Evolutionary conservation across 495 filamentous ascomycete species (phyloP).

Genomic region (Annulohypoxylon nitens): DNA sequence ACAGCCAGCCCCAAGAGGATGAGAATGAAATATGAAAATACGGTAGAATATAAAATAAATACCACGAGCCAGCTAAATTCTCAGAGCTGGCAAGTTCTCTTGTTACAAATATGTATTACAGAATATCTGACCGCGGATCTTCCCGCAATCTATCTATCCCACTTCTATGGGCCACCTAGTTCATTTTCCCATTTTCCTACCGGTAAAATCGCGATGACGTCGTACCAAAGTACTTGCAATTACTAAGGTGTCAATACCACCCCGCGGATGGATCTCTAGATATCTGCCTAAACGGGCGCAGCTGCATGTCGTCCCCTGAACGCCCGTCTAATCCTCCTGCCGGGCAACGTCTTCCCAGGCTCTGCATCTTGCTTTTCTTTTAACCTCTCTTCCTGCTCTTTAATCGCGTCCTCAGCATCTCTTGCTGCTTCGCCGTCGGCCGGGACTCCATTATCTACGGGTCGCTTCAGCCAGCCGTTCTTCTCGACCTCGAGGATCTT

Average conservation of each 20-base stretch:
- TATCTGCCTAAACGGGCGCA: not conserved
- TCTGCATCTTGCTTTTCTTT: conserved; percentile 27
- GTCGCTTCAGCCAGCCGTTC: conserved; percentile 54
- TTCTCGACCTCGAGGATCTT: conserved; percentile 54
- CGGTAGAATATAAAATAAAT: not conserved
- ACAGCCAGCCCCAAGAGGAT: not conserved
- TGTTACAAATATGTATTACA: conserved; percentile 8
- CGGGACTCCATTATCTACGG: conserved; percentile 53
- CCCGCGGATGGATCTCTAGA: no score
- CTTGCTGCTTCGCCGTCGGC: conserved; percentile 50
- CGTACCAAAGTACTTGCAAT: not conserved
- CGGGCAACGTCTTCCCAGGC: not conserved
- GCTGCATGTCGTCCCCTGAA: not conserved
- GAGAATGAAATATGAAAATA: not conserved
- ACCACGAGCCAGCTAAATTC: no score
- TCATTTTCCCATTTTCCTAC: not conserved
- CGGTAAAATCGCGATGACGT: not conserved
- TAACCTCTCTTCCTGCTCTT: conserved; percentile 31
- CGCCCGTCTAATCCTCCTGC: not conserved
- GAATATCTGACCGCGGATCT: not conserved
- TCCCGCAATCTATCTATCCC: not conserved
- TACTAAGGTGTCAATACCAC: not conserved
- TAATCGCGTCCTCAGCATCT: conserved; percentile 46
- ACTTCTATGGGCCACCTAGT: not conserved
- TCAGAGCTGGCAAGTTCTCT: not conserved